Base-by-base conservation (phyloP, 192 early-diverging fungal genomes). In the Coemansia umbellata region DNA sequence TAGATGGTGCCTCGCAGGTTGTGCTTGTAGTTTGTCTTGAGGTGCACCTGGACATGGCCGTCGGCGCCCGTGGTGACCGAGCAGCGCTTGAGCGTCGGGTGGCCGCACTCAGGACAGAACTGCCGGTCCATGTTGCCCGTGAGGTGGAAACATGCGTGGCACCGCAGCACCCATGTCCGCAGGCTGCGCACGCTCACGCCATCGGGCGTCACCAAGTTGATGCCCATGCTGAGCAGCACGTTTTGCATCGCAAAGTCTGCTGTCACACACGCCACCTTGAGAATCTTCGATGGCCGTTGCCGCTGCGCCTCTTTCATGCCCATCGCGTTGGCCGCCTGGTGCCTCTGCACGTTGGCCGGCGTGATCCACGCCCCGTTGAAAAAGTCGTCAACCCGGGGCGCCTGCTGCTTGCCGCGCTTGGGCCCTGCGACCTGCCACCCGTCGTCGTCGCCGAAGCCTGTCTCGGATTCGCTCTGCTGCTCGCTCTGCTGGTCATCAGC, bases 221-320 rank as follows among this genome's bases (percentile, higher is more conserved):
- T 80, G 15, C 86, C 82, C 89, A 97, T 95, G 73, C 95, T 92
- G 45, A 98, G 69, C 31, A 96, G 62, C 13, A 97, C 90, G 70
- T 98, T 98, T 79, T 97, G 92, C 89, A 96, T 93, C 22, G 94
- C 93, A 61, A 92, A 97, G 78, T 97, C 94, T 9, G 80, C 67
- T 0, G 94, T 93, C 32, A 91, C 88, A 65, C 93, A 95, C 14
- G 88, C 93, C 4, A 94, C 92, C n/a, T 79, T 60, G 54, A 91
- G 78, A 3, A 58, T 31, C 27, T 55, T 39, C 8, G 23, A 4
- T 3, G 30, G 0, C 40, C 56, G 48, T 6, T 54, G 39, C 2
- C 65, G 70, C 1, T 49, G 53, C 8, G 63, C 50, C 14, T 71
- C 65, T 40, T 61, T 66, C 47, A 80, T 66, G 17, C 81, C 81